Conservation (phyloP, 768 basidiomycete species). For the Pleurotus tuber-regium region DNA sequence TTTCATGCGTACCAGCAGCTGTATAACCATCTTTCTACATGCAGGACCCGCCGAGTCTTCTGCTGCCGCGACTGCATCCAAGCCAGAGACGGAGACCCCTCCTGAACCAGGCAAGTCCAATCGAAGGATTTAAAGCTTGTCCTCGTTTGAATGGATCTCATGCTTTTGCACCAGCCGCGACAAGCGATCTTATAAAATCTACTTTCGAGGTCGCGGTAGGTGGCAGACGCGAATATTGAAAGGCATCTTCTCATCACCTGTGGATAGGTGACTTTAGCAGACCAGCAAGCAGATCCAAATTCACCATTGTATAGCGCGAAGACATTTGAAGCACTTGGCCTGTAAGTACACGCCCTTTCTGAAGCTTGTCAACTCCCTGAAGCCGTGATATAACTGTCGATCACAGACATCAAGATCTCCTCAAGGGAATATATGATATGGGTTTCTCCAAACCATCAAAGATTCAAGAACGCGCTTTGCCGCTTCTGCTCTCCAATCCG, state of each 20-base stretch:
- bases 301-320: conserved; percentile 95
- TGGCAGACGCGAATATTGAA: conserved; percentile 7
- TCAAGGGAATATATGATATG: conserved; percentile 93
- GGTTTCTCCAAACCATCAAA: conserved; percentile 98
- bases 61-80: conserved; percentile 13
- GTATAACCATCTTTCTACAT: no score
- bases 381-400: background rate
- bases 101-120: conserved; percentile 22
- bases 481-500: conserved; percentile 88
- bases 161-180: conserved; percentile 20
- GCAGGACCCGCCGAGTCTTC: conserved; percentile 18
- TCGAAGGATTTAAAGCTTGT: background rate
- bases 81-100: conserved; percentile 19
- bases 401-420: conserved; percentile 73
- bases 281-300: conserved; percentile 93
- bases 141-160: background rate
- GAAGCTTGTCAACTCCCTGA: no score
- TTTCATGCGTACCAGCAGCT: no score
- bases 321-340: conserved; percentile 91
- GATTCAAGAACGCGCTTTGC: conserved; percentile 96
- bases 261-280: conserved; percentile 86
- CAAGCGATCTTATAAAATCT: conserved; percentile 70
- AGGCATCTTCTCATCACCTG: conserved; percentile 6
- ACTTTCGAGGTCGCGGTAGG: conserved; percentile 80
- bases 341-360: conserved; percentile 52